These are phyloP conservation scores for Diutina ranongensis DNA, from an alignment of 1,139 yeast genomes.

Conservation along the genomic window DNA sequence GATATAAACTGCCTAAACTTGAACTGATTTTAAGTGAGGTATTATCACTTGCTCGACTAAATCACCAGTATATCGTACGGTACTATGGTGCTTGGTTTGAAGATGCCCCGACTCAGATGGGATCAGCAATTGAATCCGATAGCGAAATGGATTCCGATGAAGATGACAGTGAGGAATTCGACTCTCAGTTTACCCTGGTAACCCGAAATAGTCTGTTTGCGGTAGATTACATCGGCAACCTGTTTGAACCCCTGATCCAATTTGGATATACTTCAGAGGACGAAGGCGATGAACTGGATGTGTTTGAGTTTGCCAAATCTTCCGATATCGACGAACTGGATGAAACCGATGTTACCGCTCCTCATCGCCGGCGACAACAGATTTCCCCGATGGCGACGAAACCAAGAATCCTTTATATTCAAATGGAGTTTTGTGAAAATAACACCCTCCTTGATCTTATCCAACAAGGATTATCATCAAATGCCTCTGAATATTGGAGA, in stretches of 20 bases:
- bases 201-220: constrained; percentile 29
- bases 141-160: constrained; percentile 14
- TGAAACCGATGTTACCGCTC: constrained; percentile 14
- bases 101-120: constrained; percentile 32
- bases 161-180: constrained; percentile 12
- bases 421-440: constrained; percentile 98
- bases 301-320: constrained; percentile 43
- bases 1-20: constrained; percentile 69
- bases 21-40: constrained; percentile 84
- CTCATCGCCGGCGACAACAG: background rate
- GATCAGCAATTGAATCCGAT: constrained; percentile 6
- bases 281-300: constrained; percentile 8
- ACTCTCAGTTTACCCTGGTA: constrained; percentile 6
- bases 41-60: constrained; percentile 77
- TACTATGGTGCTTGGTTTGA: constrained; percentile 98
- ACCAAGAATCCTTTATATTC: constrained; percentile 49
- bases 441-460: constrained; percentile 79
- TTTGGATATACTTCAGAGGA: constrained; percentile 9
- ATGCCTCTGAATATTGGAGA: constrained; percentile 81
- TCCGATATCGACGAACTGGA: constrained; percentile 19
- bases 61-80: constrained; percentile 91
- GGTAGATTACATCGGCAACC: constrained; percentile 51
- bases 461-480: constrained; percentile 61
- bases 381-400: constrained; percentile 11
- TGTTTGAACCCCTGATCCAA: constrained; percentile 38